Percentiles rank a stretch among this genome's conserved stretches.
phyloP scores from a whole-genome alignment of 345 rosid species.

The Euphorbia pulcherrima region DNA sequence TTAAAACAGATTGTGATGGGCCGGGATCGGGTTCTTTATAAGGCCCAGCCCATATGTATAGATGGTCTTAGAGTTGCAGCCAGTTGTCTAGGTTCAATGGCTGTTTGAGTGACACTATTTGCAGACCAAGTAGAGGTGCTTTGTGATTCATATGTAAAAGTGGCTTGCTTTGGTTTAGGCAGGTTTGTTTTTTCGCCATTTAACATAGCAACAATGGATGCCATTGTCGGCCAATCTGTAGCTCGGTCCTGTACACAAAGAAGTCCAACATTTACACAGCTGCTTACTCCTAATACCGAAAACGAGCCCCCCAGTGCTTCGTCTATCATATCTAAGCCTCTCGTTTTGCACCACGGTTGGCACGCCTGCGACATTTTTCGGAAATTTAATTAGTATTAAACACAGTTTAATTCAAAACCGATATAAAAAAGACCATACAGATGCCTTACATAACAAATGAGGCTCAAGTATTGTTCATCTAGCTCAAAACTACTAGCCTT shows the following conservation, averaged over 20 bases:
- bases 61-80: neutral
- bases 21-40: neutral
- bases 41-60: neutral
- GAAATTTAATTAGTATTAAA: neutral
- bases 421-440: no score
- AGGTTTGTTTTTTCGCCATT: slow-evolving; percentile 19
- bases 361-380: slow-evolving; percentile 25
- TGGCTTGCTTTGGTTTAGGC: slow-evolving; percentile 46
- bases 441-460: slow-evolving; percentile 2
- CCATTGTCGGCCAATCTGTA: slow-evolving; percentile 36
- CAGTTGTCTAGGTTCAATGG: slow-evolving; percentile 4
- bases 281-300: slow-evolving; percentile 21
- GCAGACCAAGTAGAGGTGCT: slow-evolving; percentile 14
- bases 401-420: neutral
- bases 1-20: neutral
- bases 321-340: slow-evolving; percentile 28
- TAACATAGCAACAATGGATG: slow-evolving; percentile 27
- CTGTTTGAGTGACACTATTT: slow-evolving; percentile 5
- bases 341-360: slow-evolving; percentile 33
- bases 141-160: slow-evolving; percentile 13
- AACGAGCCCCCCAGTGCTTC: slow-evolving; percentile 19
- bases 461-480: slow-evolving; percentile 4
- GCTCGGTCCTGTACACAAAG: slow-evolving; percentile 41
- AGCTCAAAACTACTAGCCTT: slow-evolving; percentile 6
- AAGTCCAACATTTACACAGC: slow-evolving; percentile 39